Base-by-base conservation (phyloP, 2,329 filamentous ascomycete genomes). In the Alternaria triticina region DNA sequence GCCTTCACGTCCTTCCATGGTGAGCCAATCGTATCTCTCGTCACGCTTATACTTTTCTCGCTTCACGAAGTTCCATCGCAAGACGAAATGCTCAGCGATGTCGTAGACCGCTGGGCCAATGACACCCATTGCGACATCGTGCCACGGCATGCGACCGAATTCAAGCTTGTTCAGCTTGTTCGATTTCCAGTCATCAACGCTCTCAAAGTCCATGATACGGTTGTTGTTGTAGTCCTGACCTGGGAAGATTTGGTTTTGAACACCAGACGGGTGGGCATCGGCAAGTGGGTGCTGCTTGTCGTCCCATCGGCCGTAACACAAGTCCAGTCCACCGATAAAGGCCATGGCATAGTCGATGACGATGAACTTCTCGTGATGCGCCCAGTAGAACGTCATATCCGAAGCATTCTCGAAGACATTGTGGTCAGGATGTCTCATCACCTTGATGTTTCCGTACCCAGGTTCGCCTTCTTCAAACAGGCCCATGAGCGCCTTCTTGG, bases 191-290 rank as follows among this genome's bases (percentile, higher is more conserved):
- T 97, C 91, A 28, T 92, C 80, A 1, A 98, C 96, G 30, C 90
- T 91, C 72, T 97, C 87, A 78, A 98, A 99, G 74, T 99, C 96
- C 90, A 97, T 92, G 71, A 98, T 90, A 40, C 95, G 89, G 78
- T 97, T 97, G 80, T 98, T 98, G 81, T 98, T 98, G 84, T 96
- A 98, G 74, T 99, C 96, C 76, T 99, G 96, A 0, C 96, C 96
- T 0, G 96, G 94, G 86, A 93, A 99, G 20, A 97, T 85, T 79
- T 97, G 94, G 58, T 94, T 88, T 13, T 87, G 84, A 17, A 97
- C 87, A 20, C 92, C 92, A 46, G 90, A 89, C 0, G 95, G 95
- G 77, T 98, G 94, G 1, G 94, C 89, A 78, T 98, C 96, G 1
- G 95, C 87, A 13, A 97, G 85, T 1, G 90, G 87, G 80, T 98